Evolutionary conservation across 306 rosid genomes (phyloP), one percentile per base, ranked within the genome.

Genomic region (Malus sieversii): DNA sequence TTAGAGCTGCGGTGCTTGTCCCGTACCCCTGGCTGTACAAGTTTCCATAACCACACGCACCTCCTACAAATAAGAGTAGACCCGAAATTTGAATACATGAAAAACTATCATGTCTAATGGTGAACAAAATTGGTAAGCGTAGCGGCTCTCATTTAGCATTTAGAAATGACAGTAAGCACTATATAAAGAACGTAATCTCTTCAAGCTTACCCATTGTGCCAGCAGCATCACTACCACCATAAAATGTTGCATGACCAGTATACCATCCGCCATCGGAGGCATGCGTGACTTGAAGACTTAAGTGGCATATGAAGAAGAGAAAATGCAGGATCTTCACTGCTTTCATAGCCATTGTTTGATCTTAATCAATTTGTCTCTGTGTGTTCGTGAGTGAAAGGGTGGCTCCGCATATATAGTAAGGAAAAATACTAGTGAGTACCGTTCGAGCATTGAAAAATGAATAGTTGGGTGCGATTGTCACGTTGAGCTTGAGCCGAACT

Each of bases 11-110:
- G 3, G 86, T 83, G 61, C 44, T 62, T 0, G 81, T 83, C 44
- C 86, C 86, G n/a, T 83, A 83, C 22, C 86, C 86, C 48, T 83
- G 83, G 78, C 83, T 79, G 75, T 79, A 83, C 75, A 83, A 83
- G 63, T 83, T 83, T 4, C 86, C 83, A 40, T 79, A 83, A 10
- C 87, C 87, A 70, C 87, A 84, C 4, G 87, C 87, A 62, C 87
- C 87, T 23, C 87, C 84, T 84, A 22, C 71, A 71, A 58, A 58
- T 22, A 1, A 58, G 12, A 58, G 12, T 22, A 58, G 19, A 8
- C 12, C 1, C 3, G 2, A 58, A 20, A 22, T 58, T 58, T 22
- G 27, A 8, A 22, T 58, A 58, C 4, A 58, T 58, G 6, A 58
- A 57, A 58, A 22, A 20, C 27, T n/a, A 2, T 22, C 6, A 22